These are phyloP conservation scores for Aspergillus jensenii DNA, from an alignment of 2,329 filamentous ascomycete genomes.

Conservation along the genomic window DNA sequence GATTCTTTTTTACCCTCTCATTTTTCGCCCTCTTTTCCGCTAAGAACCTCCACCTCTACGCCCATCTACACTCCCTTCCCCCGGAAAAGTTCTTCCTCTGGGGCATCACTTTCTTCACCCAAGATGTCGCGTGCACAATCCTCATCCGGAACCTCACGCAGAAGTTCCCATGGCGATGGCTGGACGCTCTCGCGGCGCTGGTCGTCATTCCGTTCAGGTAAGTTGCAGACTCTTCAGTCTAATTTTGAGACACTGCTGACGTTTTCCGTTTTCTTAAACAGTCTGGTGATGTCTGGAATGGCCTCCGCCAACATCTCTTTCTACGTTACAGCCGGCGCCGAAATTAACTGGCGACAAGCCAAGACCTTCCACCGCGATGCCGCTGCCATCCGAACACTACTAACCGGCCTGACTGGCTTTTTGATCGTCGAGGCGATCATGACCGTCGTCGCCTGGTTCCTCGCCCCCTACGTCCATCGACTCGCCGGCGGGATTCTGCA, in stretches of 20 bases:
- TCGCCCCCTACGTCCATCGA: conserved; percentile 25
- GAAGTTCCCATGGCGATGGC: conserved; percentile 21
- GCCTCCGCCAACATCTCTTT: conserved; percentile 34
- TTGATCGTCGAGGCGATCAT: conserved; percentile 31
- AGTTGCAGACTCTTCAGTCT: conserved; percentile 1
- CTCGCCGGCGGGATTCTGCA: conserved; percentile 27
- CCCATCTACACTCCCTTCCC: conserved; percentile 27
- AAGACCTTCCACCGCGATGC: conserved; percentile 33
- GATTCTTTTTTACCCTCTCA: conserved; percentile 31
- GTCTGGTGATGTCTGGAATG: conserved; percentile 34
- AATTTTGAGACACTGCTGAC: background rate
- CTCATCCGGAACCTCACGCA: conserved; percentile 24
- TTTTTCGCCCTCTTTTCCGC: conserved; percentile 27
- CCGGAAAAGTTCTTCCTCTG: conserved; percentile 23
- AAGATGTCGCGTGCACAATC: conserved; percentile 28
- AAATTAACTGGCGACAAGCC: conserved; percentile 39
- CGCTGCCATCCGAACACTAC: conserved; percentile 32
- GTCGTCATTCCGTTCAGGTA: conserved; percentile 31
- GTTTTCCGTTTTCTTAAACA: conserved; percentile 6
- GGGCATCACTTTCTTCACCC: conserved; percentile 31
- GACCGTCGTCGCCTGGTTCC: conserved; percentile 24
- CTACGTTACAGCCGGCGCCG: conserved; percentile 34
- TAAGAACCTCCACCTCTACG: conserved; percentile 29
- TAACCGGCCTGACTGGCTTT: conserved; percentile 34
- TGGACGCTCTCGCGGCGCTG: conserved; percentile 20